A percentile compares a stretch with the other conserved stretches of the same genome.
phyloP scores from a whole-genome alignment of 2,329 filamentous ascomycete genomes.

The Aspergillus sp. region DNA sequence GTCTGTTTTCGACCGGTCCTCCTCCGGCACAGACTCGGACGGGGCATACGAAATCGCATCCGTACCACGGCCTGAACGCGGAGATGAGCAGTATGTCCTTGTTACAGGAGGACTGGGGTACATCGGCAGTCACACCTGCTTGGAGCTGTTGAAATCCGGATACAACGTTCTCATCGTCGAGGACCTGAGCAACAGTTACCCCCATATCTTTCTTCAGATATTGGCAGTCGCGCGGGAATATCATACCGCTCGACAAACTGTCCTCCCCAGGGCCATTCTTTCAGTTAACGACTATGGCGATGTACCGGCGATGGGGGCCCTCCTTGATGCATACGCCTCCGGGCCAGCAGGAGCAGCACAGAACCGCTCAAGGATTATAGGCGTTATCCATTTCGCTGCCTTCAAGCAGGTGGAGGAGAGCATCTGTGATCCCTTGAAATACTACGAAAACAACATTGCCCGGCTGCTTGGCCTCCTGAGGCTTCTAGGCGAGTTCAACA shows the following conservation, averaged over 20 bases:
- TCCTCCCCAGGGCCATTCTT: conserved; percentile 51
- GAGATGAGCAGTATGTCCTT: conserved; percentile 43
- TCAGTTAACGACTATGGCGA: conserved; percentile 55
- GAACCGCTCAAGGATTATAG: conserved; percentile 56
- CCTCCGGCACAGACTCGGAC: background rate
- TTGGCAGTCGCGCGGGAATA: conserved; percentile 36
- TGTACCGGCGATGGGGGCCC: conserved; percentile 46
- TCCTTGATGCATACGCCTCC: conserved; percentile 49
- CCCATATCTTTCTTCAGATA: conserved; percentile 42
- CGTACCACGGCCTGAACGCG: background rate
- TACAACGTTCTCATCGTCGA: conserved; percentile 50
- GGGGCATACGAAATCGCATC: background rate
- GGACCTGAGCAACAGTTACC: conserved; percentile 46
- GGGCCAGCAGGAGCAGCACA: conserved; percentile 38
- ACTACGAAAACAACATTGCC: conserved; percentile 71
- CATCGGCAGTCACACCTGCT: conserved; percentile 49
- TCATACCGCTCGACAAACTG: conserved; percentile 44
- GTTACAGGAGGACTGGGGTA: conserved; percentile 51
- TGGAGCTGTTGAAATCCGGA: conserved; percentile 46
- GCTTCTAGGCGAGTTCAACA: conserved; percentile 61
- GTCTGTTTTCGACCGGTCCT: background rate
- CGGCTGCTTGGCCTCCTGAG: conserved; percentile 64
- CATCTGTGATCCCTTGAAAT: conserved; percentile 63
- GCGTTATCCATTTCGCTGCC: conserved; percentile 72
- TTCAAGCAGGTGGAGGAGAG: conserved; percentile 70